These are phyloP conservation scores for Nowakowskiella sp. DNA, from an alignment of 192 early-diverging fungal genomes.

Conservation along the genomic window DNA sequence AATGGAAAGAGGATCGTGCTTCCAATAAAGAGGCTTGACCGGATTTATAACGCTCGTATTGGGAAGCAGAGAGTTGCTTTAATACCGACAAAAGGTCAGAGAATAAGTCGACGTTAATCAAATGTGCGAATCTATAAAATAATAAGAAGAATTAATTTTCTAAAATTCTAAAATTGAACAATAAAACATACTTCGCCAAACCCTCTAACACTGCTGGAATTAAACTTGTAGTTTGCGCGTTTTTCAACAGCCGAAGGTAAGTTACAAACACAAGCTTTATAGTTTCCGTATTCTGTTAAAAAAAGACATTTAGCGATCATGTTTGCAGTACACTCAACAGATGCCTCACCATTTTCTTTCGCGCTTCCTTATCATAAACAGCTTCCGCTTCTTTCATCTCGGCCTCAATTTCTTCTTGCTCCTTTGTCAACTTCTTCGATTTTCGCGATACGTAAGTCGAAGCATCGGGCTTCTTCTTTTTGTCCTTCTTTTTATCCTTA, in stretches of 20 bases:
- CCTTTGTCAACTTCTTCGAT: constrained; percentile 62
- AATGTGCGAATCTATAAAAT: constrained; percentile 70
- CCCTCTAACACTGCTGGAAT: constrained; percentile 73
- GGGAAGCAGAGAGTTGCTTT: constrained; percentile 67
- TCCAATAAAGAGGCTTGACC: constrained; percentile 33
- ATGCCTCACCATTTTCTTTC: constrained; percentile 51
- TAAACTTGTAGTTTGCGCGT: constrained; percentile 61
- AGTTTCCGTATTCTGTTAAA: constrained; percentile 76
- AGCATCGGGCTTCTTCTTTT: constrained; percentile 36
- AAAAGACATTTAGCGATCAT: constrained; percentile 4
- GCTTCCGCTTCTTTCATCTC: constrained; percentile 91
- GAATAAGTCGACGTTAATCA: constrained; percentile 96
- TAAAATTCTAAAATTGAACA: neutral
- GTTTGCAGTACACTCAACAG: neutral
- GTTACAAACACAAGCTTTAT: constrained; percentile 89
- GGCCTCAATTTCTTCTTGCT: constrained; percentile 60
- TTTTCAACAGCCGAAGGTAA: constrained; percentile 93
- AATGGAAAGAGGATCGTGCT: constrained; percentile 70
- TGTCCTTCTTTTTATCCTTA: constrained; percentile 22
- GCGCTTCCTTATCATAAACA: constrained; percentile 73
- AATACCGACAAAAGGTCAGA: constrained; percentile 77
- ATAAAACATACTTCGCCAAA: constrained; percentile 47
- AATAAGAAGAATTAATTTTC: constrained; percentile 7
- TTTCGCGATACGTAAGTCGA: constrained; percentile 42
- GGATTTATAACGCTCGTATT: constrained; percentile 44